phyloP scores from a whole-genome alignment of 2,329 filamentous ascomycete genomes.

The Cytospora piceicola region DNA sequence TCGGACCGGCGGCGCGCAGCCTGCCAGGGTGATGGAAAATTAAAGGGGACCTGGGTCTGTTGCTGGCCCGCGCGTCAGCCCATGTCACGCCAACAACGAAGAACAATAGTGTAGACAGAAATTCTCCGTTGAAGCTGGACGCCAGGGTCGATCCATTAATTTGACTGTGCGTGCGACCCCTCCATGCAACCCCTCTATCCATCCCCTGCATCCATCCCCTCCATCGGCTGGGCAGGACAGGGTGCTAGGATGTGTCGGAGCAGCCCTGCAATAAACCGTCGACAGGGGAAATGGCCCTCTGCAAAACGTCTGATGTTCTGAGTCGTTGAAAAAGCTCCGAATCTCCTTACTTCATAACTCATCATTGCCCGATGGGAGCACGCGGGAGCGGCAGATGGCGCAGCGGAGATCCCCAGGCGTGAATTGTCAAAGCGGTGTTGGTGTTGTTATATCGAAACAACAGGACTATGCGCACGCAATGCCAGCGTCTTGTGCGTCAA shows the following conservation, averaged over 20 bases:
- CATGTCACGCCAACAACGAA: constrained; percentile 24
- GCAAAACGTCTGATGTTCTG: constrained; percentile 28
- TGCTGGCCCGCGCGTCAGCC: constrained; percentile 31
- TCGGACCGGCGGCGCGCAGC: constrained; percentile 18
- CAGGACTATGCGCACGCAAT: background rate
- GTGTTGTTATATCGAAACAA: background rate
- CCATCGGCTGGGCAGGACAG: background rate
- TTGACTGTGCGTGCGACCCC: constrained; percentile 8
- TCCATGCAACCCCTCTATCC: no score
- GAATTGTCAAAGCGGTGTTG: background rate
- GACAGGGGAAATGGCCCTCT: constrained; percentile 20
- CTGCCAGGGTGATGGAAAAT: constrained; percentile 22
- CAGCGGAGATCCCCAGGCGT: constrained; percentile 12
- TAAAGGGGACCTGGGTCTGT: constrained; percentile 28
- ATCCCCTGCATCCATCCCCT: no score
- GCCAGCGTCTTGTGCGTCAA: background rate
- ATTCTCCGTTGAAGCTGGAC: constrained; percentile 19
- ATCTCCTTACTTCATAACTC: constrained; percentile 17
- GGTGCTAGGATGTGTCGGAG: constrained; percentile 10
- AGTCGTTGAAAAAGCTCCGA: constrained; percentile 30
- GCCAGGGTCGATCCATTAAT: constrained; percentile 12
- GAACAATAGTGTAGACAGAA: constrained; percentile 15
- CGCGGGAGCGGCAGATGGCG: constrained; percentile 15
- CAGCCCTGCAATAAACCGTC: constrained; percentile 15
- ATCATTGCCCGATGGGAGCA: constrained; percentile 9